These are phyloP conservation scores for Pestalotiopsis sp. DNA, from an alignment of 2,329 filamentous ascomycete genomes.

Conservation along the genomic window DNA sequence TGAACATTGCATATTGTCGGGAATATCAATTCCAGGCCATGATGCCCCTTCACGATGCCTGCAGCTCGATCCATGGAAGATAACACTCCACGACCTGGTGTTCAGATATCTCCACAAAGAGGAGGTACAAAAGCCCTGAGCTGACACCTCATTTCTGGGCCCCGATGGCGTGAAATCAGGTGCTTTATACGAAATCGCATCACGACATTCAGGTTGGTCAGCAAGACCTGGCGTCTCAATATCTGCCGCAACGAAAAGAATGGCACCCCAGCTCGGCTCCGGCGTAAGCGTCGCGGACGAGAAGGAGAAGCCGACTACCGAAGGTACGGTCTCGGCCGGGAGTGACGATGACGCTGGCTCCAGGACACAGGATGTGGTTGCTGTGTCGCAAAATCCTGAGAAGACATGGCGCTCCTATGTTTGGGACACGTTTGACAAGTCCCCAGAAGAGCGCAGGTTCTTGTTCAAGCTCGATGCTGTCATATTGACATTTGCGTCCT, in stretches of 20 bases:
- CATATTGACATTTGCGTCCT: slow-evolving; percentile 39
- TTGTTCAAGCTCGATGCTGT: slow-evolving; percentile 45
- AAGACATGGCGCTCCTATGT: slow-evolving; percentile 47
- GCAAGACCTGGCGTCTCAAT: background rate
- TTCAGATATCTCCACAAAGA: background rate
- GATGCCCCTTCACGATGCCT: background rate
- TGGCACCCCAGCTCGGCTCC: background rate
- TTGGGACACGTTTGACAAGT: slow-evolving; percentile 51
- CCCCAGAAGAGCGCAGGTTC: slow-evolving; percentile 39
- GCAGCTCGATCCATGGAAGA: background rate
- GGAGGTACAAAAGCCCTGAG: background rate
- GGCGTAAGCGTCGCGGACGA: slow-evolving; percentile 5
- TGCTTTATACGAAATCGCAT: background rate
- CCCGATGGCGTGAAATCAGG: background rate
- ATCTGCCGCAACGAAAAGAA: background rate
- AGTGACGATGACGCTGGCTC: background rate
- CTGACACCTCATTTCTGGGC: background rate
- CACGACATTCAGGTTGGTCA: background rate
- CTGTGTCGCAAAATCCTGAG: slow-evolving; percentile 30
- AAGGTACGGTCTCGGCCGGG: background rate
- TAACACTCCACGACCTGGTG: background rate
- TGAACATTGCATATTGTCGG: background rate
- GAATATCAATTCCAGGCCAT: background rate
- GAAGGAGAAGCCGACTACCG: slow-evolving; percentile 8
- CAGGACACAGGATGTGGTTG: background rate